Evolutionary conservation across 768 basidiomycete genomes (phyloP), one percentile per base, ranked within the genome.

Genomic region (Heimioporus sp.): DNA sequence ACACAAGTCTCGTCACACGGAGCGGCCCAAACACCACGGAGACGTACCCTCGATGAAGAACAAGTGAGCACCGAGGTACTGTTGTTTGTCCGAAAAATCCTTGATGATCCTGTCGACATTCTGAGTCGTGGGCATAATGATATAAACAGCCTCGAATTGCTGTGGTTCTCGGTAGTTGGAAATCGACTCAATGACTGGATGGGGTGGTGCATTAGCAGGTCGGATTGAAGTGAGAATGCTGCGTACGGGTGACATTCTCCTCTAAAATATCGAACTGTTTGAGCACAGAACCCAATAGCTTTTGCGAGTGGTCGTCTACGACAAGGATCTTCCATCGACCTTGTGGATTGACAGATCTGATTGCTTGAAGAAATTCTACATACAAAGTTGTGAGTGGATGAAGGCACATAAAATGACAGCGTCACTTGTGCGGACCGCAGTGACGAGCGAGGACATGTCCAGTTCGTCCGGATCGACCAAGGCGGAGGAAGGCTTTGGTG

Each of bases 281-380:
- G 60, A 98, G 78, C 4, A 95, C 92, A 10, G 88, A 82, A 54
- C 85, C 81, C 42, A 99, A 71, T 48, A 98, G 73, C 66, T 80
- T 83, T 70, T 94, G 87, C 21, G 94, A 87, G 71, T 91, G 82
- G 58, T 94, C 92, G 69, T 99, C 97, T 48, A 98, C 90, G 53
- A 99, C 93, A 40, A 98, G 82, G 60, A 97, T 89, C 81, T 99
- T 99, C 97, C 97, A 99, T 79, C 83, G 76, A 52, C 82, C 83
- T 17, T 87, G 84, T 3, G 95, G 91, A 64, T 87, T 83, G 43
- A 92, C 91, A 41, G 90, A 90, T 67, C 89, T 80, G 62, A 96
- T 87, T 16, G 89, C 85, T 44, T 92, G 89, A 55, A 95, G 78
- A 67, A 95, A 93, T 66, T 88, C 92, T 95, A 62, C 37, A 48